A percentile compares a stretch with the other conserved stretches of the same genome.
phyloP scores from a whole-genome alignment of 176 grass and related monocot species.

The Carex kokanica region DNA sequence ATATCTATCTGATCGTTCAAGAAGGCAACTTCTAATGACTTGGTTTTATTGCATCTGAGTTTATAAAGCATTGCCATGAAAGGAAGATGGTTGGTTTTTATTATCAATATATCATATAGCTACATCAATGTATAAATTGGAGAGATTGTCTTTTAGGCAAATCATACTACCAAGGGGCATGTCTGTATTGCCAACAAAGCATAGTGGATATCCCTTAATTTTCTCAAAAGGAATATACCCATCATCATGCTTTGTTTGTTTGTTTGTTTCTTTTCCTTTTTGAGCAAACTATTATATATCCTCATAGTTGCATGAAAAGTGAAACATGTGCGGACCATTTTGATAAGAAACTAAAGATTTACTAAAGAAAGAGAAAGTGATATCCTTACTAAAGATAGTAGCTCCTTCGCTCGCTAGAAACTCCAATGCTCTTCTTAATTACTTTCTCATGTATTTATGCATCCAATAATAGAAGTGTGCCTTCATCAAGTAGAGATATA shows the following conservation, averaged over 20 bases:
- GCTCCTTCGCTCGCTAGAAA: background rate
- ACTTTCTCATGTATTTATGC: background rate
- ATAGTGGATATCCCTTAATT: constrained; percentile 17
- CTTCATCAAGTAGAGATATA: background rate
- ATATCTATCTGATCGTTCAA: background rate
- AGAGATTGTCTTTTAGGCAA: background rate
- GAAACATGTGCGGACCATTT: constrained; percentile 7
- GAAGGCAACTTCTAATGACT: background rate
- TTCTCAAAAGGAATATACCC: constrained; percentile 6
- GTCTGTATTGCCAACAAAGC: background rate
- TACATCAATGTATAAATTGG: background rate
- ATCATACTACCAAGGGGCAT: background rate
- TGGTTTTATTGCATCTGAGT: background rate
- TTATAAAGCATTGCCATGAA: background rate
- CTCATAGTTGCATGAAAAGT: background rate
- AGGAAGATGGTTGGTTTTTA: background rate
- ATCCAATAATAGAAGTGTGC: background rate
- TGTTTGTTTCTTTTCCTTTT: background rate
- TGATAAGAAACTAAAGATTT: background rate
- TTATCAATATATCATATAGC: background rate
- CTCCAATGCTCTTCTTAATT: background rate
- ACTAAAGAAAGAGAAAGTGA: background rate
- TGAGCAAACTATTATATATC: background rate
- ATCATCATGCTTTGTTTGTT: background rate
- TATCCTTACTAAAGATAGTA: constrained; percentile 16